Percentiles rank a stretch among this genome's conserved stretches.
Conservation (phyloP, 805 yeast species). For the Sugiyamaella smithiae region DNA sequence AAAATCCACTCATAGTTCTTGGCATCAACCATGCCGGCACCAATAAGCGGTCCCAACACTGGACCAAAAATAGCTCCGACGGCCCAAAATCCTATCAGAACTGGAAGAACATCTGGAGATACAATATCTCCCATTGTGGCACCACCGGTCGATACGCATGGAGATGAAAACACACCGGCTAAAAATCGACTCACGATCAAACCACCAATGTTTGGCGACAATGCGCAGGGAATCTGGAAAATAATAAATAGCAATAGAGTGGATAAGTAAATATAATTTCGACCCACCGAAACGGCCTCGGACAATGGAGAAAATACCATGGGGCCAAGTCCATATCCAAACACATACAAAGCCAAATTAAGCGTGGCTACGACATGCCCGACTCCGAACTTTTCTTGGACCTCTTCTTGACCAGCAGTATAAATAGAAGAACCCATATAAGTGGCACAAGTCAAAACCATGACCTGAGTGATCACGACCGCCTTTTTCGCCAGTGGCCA, state of each 20-base stretch:
- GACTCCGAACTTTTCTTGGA: constrained; percentile 42
- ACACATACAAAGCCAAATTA: constrained; percentile 55
- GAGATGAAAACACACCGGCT: constrained; percentile 54
- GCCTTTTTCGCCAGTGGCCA: constrained; percentile 48
- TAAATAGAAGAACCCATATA: constrained; percentile 61
- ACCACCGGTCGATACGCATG: constrained; percentile 59
- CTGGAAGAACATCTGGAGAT: constrained; percentile 38
- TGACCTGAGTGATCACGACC: constrained; percentile 40
- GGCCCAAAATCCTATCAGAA: constrained; percentile 55
- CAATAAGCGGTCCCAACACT: constrained; percentile 52
- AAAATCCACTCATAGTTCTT: constrained; percentile 54
- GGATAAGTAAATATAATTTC: constrained; percentile 47
- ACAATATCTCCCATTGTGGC: constrained; percentile 54
- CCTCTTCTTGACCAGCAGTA: constrained; percentile 49
- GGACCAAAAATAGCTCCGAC: constrained; percentile 56
- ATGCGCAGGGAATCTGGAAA: constrained; percentile 57
- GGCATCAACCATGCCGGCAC: constrained; percentile 47
- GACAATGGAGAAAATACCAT: constrained; percentile 60
- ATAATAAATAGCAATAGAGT: constrained; percentile 48
- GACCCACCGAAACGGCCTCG: constrained; percentile 45
- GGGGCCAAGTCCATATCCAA: constrained; percentile 68
- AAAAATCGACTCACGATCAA: constrained; percentile 50
- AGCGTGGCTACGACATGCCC: constrained; percentile 50
- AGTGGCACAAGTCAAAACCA: constrained; percentile 48
- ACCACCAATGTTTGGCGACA: constrained; percentile 50